Evolutionary conservation across 345 rosid species (phyloP).

Genomic region (Carallia brachiata): DNA sequence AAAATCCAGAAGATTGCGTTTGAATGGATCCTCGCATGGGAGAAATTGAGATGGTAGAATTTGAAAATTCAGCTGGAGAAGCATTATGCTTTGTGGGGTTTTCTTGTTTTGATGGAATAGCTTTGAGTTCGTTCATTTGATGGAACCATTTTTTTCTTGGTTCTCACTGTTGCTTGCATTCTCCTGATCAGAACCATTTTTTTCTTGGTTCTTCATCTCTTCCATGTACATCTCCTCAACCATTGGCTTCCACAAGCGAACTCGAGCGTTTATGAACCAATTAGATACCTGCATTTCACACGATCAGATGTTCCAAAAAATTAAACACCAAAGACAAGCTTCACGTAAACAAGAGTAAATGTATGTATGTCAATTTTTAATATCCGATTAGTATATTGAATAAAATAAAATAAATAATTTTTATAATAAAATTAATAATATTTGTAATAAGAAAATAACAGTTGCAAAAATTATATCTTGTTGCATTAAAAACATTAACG

Average conservation of each 20-base stretch:
- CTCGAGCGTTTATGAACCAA: slow-evolving; percentile 85
- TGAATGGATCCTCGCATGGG: slow-evolving; percentile 32
- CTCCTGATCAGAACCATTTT: slow-evolving; percentile 18
- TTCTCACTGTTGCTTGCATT: slow-evolving; percentile 21
- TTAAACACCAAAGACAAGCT: not conserved
- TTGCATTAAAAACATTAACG: too few relatives aligned
- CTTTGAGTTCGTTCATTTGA: slow-evolving; percentile 27
- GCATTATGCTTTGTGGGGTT: slow-evolving; percentile 23
- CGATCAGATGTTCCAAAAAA: not conserved
- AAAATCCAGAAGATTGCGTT: slow-evolving; percentile 27
- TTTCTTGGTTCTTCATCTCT: slow-evolving; percentile 48
- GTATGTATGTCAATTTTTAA: too few relatives aligned
- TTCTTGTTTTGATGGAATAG: slow-evolving; percentile 23
- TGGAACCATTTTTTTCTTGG: not conserved
- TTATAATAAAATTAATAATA: too few relatives aligned
- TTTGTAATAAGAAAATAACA: too few relatives aligned
- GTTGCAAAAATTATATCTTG: too few relatives aligned
- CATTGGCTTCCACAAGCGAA: slow-evolving; percentile 89
- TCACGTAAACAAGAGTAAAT: too few relatives aligned
- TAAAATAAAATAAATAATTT: too few relatives aligned
- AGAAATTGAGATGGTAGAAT: slow-evolving; percentile 36
- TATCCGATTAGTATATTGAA: too few relatives aligned
- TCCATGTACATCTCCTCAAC: slow-evolving; percentile 77
- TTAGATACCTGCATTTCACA: slow-evolving; percentile 49
- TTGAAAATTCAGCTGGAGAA: slow-evolving; percentile 27